phyloP scores from a whole-genome alignment of 257 asterid genomes.

The Cynanchum wilfordii region DNA sequence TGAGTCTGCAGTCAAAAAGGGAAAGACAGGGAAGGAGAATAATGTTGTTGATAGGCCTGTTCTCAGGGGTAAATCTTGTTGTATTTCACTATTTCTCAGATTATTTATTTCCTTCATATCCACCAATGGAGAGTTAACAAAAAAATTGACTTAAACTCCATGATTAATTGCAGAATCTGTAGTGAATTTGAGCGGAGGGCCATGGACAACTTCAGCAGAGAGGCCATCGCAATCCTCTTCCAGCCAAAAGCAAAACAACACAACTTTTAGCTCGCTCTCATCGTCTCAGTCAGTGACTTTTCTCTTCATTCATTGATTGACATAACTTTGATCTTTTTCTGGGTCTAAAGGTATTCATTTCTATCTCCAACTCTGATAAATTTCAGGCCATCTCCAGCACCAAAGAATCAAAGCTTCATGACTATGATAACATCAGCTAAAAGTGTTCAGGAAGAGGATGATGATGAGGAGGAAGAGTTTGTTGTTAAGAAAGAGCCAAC shows the following conservation, averaged over 20 bases:
- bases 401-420: conserved; percentile 63
- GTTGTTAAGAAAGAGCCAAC: conserved; percentile 63
- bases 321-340: conserved; percentile 1
- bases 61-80: conserved; percentile 46
- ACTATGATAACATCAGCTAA: conserved; percentile 70
- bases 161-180: conserved; percentile 45
- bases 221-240: conserved; percentile 61
- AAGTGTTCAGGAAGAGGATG: conserved; percentile 65
- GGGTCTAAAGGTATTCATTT: background rate
- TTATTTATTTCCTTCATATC: background rate
- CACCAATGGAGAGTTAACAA: no score
- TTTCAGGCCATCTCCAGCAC: conserved; percentile 64
- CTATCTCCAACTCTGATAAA: background rate
- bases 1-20: conserved; percentile 72
- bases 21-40: conserved; percentile 99
- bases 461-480: conserved; percentile 70
- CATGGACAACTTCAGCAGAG: conserved; percentile 53
- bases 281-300: conserved; percentile 65
- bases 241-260: conserved; percentile 35
- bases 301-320: conserved; percentile 12
- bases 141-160: background rate
- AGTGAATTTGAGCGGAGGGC: conserved; percentile 50
- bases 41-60: conserved; percentile 42
- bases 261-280: conserved; percentile 62
- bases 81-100: background rate